phyloP scores from a whole-genome alignment of 2,329 filamentous ascomycete genomes.

The Bretziella fagacearum region DNA sequence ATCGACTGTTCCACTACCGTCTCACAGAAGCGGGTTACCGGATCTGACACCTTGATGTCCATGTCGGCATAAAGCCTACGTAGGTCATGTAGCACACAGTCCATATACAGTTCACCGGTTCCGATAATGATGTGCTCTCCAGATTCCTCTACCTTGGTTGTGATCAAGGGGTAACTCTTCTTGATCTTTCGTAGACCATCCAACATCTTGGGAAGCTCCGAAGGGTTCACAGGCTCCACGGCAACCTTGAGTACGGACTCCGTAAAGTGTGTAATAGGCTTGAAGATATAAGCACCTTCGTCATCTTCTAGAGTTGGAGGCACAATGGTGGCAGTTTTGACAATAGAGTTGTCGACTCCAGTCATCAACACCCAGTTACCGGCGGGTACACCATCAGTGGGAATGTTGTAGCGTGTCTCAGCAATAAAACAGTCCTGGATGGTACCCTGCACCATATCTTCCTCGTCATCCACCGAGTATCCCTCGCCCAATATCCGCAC shows the following conservation, averaged over 20 bases:
- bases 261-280: conserved; percentile 81
- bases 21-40: conserved; percentile 93
- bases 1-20: conserved; percentile 94
- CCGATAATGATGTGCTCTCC: conserved; percentile 91
- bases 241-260: conserved; percentile 96
- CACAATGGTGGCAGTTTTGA: conserved; percentile 89
- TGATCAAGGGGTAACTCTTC: conserved; percentile 91
- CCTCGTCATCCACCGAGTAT: conserved; percentile 91
- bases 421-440: conserved; percentile 78
- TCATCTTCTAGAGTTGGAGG: conserved; percentile 64
- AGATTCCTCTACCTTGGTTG: conserved; percentile 94
- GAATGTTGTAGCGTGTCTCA: conserved; percentile 83
- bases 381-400: conserved; percentile 79
- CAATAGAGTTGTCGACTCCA: conserved; percentile 92
- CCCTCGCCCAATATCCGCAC: conserved; percentile 88
- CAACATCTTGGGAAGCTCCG: conserved; percentile 95
- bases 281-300: conserved; percentile 91
- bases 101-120: conserved; percentile 98
- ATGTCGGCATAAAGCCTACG: conserved; percentile 91
- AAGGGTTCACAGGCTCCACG: conserved; percentile 95
- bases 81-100: conserved; percentile 91
- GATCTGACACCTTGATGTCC: conserved; percentile 98
- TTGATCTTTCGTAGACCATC: conserved; percentile 93
- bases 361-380: conserved; percentile 86
- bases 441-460: conserved; percentile 83